Conservation (phyloP, 768 basidiomycete species). For the Termitomyces sp. region DNA sequence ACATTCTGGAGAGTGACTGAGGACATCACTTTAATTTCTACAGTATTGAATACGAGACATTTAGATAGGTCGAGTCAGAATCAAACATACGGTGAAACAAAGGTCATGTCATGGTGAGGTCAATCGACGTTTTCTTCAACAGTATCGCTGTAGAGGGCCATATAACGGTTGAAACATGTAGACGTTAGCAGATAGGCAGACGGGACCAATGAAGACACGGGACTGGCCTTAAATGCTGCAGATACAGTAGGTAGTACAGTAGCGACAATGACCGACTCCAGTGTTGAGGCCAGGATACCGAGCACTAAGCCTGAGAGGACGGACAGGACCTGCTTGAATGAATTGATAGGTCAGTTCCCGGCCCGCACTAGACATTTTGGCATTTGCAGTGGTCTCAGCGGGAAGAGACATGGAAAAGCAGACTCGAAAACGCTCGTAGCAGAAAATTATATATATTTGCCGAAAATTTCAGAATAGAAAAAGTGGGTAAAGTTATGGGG, state of each 20-base stretch:
- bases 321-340: conserved; percentile 54
- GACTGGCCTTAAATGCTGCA: conserved; percentile 55
- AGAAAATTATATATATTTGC: background rate
- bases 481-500: too few relatives aligned
- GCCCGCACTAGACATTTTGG: background rate
- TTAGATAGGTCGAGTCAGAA: too few relatives aligned
- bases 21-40: too few relatives aligned
- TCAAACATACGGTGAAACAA: too few relatives aligned
- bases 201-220: conserved; percentile 65
- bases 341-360: conserved; percentile 4
- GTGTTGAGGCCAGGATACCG: conserved; percentile 53
- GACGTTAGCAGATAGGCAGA: conserved; percentile 67
- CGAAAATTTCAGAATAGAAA: background rate
- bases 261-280: conserved; percentile 71
- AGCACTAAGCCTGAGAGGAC: conserved; percentile 57
- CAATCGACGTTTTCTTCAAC: too few relatives aligned
- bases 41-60: too few relatives aligned
- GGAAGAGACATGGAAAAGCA: background rate
- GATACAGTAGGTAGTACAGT: conserved; percentile 73
- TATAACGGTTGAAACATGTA: conserved; percentile 58
- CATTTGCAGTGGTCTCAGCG: background rate
- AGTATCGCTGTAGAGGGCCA: conserved; percentile 58
- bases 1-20: too few relatives aligned
- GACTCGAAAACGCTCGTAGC: background rate
- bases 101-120: too few relatives aligned